These are phyloP conservation scores for Phytophthora boehmeriae DNA, from an alignment of 352 stramenopile species.

Conservation along the genomic window DNA sequence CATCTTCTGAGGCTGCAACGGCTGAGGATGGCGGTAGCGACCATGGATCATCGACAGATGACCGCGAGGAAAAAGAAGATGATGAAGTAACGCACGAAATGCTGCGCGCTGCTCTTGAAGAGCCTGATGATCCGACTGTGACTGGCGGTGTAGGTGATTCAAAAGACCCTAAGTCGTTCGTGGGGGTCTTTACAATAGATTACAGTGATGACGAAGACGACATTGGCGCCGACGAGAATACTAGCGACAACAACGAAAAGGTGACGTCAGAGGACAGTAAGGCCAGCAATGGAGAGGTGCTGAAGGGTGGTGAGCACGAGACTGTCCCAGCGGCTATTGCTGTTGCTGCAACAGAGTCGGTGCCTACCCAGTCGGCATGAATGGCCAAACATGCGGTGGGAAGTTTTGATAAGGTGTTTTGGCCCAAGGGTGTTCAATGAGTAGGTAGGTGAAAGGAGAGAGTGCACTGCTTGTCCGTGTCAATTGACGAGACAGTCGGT, in stretches of 20 bases:
- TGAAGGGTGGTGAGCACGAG: conserved; percentile 14
- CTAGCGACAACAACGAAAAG: conserved; percentile 19
- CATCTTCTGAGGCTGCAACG: conserved; percentile 67
- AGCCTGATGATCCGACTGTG: conserved; percentile 31
- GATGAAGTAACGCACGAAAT: conserved; percentile 50
- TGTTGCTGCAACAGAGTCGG: conserved; percentile 17
- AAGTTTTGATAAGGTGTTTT: conserved; percentile 18
- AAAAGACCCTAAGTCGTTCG: conserved; percentile 49
- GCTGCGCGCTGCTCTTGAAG: conserved; percentile 42
- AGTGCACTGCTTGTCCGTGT: conserved; percentile 16
- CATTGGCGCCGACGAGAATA: conserved; percentile 1
- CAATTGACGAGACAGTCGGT: conserved; percentile 17
- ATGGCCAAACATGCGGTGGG: not conserved
- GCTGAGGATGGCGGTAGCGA: conserved; percentile 71
- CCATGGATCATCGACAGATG: conserved; percentile 57
- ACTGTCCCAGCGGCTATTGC: conserved; percentile 1
- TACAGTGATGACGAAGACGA: conserved; percentile 80
- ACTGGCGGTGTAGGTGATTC: conserved; percentile 16
- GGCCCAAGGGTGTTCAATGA: conserved; percentile 12
- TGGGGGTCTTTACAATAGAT: conserved; percentile 82
- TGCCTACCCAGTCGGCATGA: conserved; percentile 30
- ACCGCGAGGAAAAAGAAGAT: conserved; percentile 41
- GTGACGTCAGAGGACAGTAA: not conserved
- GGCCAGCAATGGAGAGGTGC: conserved; percentile 1
- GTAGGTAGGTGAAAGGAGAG: conserved; percentile 8